phyloP scores from a whole-genome alignment of 495 filamentous ascomycete species.

The Aspergillus incahuasiensis region DNA sequence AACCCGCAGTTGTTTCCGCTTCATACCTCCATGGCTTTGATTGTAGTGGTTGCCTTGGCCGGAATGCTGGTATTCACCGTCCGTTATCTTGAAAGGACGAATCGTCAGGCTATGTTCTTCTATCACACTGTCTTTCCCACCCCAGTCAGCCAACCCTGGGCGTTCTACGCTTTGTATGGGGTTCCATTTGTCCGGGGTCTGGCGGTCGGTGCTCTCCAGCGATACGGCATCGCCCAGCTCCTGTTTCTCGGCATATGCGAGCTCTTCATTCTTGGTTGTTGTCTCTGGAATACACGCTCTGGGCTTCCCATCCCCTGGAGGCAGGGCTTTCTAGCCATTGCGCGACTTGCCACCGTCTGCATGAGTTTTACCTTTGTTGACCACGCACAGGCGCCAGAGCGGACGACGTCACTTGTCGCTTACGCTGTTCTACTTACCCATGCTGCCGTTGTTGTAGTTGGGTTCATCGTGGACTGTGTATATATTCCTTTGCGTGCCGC shows the following conservation, averaged over 20 bases:
- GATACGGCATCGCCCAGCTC: slow-evolving; percentile 8
- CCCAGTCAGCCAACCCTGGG: background rate
- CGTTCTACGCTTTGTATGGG: slow-evolving; percentile 10
- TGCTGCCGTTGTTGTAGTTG: background rate
- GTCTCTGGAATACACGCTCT: background rate
- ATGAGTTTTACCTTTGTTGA: slow-evolving; percentile 14
- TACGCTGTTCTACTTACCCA: slow-evolving; percentile 13
- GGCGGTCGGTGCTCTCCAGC: slow-evolving; percentile 11
- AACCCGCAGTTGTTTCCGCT: slow-evolving; percentile 8
- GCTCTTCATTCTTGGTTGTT: slow-evolving; percentile 2
- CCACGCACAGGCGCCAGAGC: background rate
- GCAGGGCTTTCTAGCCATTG: background rate
- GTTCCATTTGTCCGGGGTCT: slow-evolving; percentile 14
- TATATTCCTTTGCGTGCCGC: background rate
- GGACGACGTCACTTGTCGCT: slow-evolving; percentile 1
- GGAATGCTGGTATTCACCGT: slow-evolving; percentile 1
- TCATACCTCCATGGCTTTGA: slow-evolving; percentile 11
- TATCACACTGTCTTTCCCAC: background rate
- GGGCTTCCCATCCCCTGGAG: background rate
- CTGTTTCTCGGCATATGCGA: slow-evolving; percentile 9
- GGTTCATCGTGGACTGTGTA: slow-evolving; percentile 1
- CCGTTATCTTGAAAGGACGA: background rate
- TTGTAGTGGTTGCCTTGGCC: background rate
- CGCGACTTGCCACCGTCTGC: background rate
- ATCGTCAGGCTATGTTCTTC: background rate